These are phyloP conservation scores for Lasiodiplodia gonubiensis DNA, from an alignment of 2,329 filamentous ascomycete species.

Conservation along the genomic window DNA sequence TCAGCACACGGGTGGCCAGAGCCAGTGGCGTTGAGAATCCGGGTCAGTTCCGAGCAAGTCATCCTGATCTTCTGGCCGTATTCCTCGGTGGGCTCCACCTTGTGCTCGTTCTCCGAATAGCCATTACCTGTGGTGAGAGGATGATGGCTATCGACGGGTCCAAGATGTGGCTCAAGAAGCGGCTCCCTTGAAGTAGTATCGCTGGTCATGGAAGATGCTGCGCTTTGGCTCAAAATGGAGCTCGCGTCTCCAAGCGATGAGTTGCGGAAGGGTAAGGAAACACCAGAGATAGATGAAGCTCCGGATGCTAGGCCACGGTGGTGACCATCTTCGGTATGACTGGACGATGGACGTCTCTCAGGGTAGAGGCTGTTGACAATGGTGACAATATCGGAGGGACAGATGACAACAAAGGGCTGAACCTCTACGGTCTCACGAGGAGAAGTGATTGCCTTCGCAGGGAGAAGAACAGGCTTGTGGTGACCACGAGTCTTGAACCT, in stretches of 20 bases:
- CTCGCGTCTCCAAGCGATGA: slow-evolving; percentile 65
- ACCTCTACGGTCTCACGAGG: slow-evolving; percentile 78
- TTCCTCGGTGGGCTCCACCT: slow-evolving; percentile 56
- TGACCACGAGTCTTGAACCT: slow-evolving; percentile 56
- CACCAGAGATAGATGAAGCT: slow-evolving; percentile 55
- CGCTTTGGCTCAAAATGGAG: slow-evolving; percentile 74
- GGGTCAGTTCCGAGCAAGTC: slow-evolving; percentile 73
- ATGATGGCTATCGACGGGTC: slow-evolving; percentile 30
- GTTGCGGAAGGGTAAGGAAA: slow-evolving; percentile 58
- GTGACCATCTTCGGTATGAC: slow-evolving; percentile 49
- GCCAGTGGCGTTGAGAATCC: slow-evolving; percentile 69
- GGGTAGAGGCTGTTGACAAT: slow-evolving; percentile 85
- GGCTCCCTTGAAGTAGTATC: slow-evolving; percentile 72
- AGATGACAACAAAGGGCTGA: slow-evolving; percentile 79
- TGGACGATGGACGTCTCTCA: slow-evolving; percentile 69
- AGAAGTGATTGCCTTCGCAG: slow-evolving; percentile 73
- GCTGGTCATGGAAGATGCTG: slow-evolving; percentile 70
- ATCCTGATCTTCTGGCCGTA: slow-evolving; percentile 62
- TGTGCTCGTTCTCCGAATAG: slow-evolving; percentile 47
- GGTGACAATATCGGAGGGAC: slow-evolving; percentile 78
- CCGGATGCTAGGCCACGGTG: slow-evolving; percentile 55
- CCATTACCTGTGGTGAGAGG: slow-evolving; percentile 5
- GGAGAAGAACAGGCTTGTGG: slow-evolving; percentile 65
- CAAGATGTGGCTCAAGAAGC: slow-evolving; percentile 56
- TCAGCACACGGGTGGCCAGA: slow-evolving; percentile 80